phyloP scores from a whole-genome alignment of 805 yeast genomes.

The Wickerhamomyces sydowiorum region DNA sequence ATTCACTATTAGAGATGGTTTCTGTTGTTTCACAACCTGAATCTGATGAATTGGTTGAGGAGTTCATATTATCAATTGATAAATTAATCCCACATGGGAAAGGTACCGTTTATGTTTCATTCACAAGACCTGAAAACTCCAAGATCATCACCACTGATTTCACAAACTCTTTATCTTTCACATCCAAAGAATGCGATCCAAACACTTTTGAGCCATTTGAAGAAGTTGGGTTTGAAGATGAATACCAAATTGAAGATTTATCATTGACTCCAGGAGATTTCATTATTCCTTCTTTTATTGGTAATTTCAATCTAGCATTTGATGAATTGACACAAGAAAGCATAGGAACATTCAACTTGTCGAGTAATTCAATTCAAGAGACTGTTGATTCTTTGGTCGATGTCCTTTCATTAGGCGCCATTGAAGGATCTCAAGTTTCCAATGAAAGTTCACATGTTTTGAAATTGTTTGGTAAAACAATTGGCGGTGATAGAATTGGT shows the following conservation, averaged over 20 bases:
- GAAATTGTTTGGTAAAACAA: slow-evolving; percentile 74
- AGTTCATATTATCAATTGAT: slow-evolving; percentile 69
- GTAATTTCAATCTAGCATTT: slow-evolving; percentile 67
- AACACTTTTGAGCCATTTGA: slow-evolving; percentile 60
- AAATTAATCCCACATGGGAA: slow-evolving; percentile 63
- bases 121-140: slow-evolving; percentile 48
- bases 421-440: slow-evolving; percentile 61
- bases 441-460: slow-evolving; percentile 53
- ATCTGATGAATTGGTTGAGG: slow-evolving; percentile 46
- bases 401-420: slow-evolving; percentile 59
- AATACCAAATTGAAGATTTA: slow-evolving; percentile 83
- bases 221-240: slow-evolving; percentile 84
- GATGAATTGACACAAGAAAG: slow-evolving; percentile 65
- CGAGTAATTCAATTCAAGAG: slow-evolving; percentile 42
- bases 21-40: slow-evolving; percentile 62
- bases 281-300: slow-evolving; percentile 68
- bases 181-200: slow-evolving; percentile 74
- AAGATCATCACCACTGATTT: slow-evolving; percentile 44
- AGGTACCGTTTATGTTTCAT: slow-evolving; percentile 76
- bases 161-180: slow-evolving; percentile 64
- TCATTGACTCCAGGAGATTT: slow-evolving; percentile 77
- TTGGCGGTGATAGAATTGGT: slow-evolving; percentile 40
- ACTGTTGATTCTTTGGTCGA: slow-evolving; percentile 49
- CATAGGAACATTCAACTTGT: slow-evolving; percentile 62
- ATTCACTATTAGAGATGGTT: slow-evolving; percentile 71